phyloP scores from a whole-genome alignment of 306 rosid genomes.

The Coriaria nepalensis region DNA sequence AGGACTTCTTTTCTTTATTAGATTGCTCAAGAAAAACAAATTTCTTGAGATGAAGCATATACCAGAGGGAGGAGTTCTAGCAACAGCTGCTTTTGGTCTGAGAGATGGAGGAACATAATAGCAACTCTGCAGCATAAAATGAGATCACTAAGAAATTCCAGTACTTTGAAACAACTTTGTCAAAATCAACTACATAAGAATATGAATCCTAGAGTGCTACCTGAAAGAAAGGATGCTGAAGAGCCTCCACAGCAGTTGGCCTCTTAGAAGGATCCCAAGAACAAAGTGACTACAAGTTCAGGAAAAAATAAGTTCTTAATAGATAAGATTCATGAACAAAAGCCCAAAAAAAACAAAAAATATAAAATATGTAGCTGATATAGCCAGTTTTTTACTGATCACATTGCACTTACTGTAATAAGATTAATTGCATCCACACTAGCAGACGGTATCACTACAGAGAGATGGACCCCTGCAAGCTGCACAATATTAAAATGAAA shows the following conservation, averaged over 20 bases:
- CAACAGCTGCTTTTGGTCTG: slow-evolving; percentile 44
- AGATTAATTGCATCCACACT: slow-evolving; percentile 67
- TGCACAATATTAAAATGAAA: slow-evolving; percentile 16
- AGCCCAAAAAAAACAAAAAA: not conserved
- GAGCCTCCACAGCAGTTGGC: slow-evolving; percentile 86
- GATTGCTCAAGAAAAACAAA: not conserved
- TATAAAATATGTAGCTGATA: too few relatives aligned
- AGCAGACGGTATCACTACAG: slow-evolving; percentile 57
- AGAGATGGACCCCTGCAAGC: slow-evolving; percentile 68
- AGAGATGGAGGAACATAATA: slow-evolving; percentile 86
- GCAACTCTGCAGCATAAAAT: slow-evolving; percentile 50
- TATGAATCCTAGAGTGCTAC: slow-evolving; percentile 18
- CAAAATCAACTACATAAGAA: not conserved
- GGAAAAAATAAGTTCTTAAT: not conserved
- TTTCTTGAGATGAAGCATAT: slow-evolving; percentile 12
- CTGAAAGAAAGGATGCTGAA: slow-evolving; percentile 97
- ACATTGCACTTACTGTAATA: slow-evolving; percentile 44
- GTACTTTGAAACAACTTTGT: not conserved
- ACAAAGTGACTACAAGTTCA: slow-evolving; percentile 58
- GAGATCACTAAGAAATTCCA: not conserved
- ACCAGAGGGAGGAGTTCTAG: slow-evolving; percentile 87
- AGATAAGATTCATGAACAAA: slow-evolving; percentile 5
- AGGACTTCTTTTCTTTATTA: not conserved
- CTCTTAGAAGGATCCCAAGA: slow-evolving; percentile 96
- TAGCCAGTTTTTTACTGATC: too few relatives aligned